Percentiles rank a stretch among this genome's conserved stretches.
These are phyloP conservation scores for Kalanchoe fedtschenkoi DNA, from an alignment of 164 flowering plant species.

Conservation along the genomic window DNA sequence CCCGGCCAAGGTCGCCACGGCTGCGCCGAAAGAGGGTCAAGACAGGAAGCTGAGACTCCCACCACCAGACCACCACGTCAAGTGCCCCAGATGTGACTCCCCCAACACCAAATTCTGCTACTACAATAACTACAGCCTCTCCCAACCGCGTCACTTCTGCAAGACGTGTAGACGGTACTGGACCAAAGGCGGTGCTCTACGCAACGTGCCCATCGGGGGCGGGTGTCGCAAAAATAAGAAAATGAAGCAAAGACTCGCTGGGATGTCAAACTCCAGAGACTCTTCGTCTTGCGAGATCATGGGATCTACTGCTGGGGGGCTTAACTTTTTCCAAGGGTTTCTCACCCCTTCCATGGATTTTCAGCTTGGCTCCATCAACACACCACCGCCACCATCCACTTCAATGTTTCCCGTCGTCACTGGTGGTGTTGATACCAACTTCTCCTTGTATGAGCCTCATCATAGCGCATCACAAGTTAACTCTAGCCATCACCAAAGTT, in stretches of 20 bases:
- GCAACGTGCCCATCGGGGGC: slow-evolving; percentile 6
- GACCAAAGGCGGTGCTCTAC: slow-evolving; percentile 5
- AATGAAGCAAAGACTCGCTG: slow-evolving; percentile 2
- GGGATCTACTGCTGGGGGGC: slow-evolving; percentile 4
- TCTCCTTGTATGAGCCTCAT: neutral
- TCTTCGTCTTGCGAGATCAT: neutral
- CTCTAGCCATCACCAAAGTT: neutral
- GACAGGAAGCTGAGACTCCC: neutral
- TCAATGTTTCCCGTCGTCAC: neutral
- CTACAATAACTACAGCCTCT: slow-evolving; percentile 8
- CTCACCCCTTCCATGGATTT: slow-evolving; percentile 5
- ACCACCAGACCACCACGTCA: slow-evolving; percentile 5
- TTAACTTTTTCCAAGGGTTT: slow-evolving; percentile 4
- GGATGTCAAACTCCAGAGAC: neutral
- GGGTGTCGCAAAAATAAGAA: slow-evolving; percentile 5
- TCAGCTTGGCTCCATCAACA: neutral
- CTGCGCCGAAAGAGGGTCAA: neutral
- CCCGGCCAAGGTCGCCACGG: neutral
- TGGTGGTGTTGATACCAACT: neutral
- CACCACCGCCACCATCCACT: neutral
- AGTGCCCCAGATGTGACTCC: slow-evolving; percentile 7
- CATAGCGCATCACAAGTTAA: neutral
- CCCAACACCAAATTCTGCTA: slow-evolving; percentile 8
- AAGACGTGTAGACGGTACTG: slow-evolving; percentile 7
- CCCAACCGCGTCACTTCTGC: slow-evolving; percentile 8